Conservation (phyloP, 2,329 filamentous ascomycete genomes). For the Cladosporium sp. region DNA sequence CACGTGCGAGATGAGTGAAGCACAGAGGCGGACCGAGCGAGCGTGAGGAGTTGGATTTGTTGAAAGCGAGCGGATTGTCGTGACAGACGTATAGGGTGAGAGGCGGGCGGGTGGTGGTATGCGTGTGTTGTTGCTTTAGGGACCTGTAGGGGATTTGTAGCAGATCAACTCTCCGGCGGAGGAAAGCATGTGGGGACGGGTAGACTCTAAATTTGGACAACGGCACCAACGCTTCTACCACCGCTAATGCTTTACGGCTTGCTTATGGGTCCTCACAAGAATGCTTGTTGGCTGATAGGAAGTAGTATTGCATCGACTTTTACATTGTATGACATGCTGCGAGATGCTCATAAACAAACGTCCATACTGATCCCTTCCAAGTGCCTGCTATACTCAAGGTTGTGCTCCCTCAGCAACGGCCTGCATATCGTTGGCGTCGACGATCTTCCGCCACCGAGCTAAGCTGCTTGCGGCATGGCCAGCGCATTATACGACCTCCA, state of each 20-base stretch:
- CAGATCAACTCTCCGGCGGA: not conserved
- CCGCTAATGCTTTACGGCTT: not conserved
- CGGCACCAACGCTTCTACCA: slow-evolving; percentile 5
- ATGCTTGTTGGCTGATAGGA: not conserved
- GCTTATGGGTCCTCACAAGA: not conserved
- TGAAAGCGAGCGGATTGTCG: slow-evolving; percentile 7
- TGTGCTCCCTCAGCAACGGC: slow-evolving; percentile 7
- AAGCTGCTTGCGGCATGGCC: not conserved
- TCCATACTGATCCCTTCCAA: no score
- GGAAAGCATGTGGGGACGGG: not conserved
- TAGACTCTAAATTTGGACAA: slow-evolving; percentile 3
- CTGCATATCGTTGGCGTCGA: slow-evolving; percentile 6
- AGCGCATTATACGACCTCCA: not conserved
- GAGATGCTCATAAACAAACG: no score
- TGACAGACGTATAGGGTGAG: not conserved
- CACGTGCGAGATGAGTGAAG: not conserved
- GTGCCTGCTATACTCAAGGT: not conserved
- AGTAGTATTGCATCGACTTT: not conserved
- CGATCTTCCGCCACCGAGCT: slow-evolving; percentile 9
- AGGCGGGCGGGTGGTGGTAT: not conserved
- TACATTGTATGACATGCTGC: no score
- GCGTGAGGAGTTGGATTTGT: not conserved
- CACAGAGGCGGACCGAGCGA: not conserved
- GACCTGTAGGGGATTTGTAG: not conserved
- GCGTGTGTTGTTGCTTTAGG: not conserved